Base-by-base conservation (phyloP, 495 filamentous ascomycete genomes). In the Cercophora samala region DNA sequence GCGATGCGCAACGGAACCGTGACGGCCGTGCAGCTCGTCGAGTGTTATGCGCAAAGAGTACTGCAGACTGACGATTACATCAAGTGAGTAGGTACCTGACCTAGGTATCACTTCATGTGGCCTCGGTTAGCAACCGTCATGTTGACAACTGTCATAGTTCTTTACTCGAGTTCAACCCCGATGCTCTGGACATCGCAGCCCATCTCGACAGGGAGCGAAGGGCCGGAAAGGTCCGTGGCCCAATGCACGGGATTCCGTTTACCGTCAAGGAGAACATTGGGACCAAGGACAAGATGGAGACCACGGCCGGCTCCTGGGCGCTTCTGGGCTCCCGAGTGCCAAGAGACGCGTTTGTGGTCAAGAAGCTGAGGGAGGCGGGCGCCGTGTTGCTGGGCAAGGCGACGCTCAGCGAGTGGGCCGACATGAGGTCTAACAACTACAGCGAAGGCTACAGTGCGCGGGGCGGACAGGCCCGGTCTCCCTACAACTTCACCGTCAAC, bases 221-320 rank as follows among this genome's bases (percentile, higher is more conserved):
- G 5, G 64, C 74, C 1, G 87, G 88, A 15, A 78, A 70, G 37
- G 76, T 87, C 17, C 83, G 87, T 21, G 82, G 87, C 32, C 84
- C 84, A 5, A 80, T 92, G 1, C 89, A 93, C 72, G 89, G 89
- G 22, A 89, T 93, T 64, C 90, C 90, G 2, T 88, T 91, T 75
- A 75, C 90, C 19, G 83, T 91, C 67, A 92, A 92, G 76, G 88
- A 92, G 61, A 69, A 78, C 63, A 76, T 72, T 29, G 72, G 68
- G 26, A 72, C 70, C 71, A 82, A 70, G 74, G 74, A 70, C 69
- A 78, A 68, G 5, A 78, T 87, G 73, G 73, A 78, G 26, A 87
- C 81, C 11, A 86, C 82, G 18, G 80, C 78, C 19, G 85, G 84
- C 18, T 70, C 66, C 56, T 74, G 66, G 66, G 87, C 86, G 58